Base-by-base conservation (phyloP, 768 basidiomycete species). In the Saitozyma podzolica region DNA sequence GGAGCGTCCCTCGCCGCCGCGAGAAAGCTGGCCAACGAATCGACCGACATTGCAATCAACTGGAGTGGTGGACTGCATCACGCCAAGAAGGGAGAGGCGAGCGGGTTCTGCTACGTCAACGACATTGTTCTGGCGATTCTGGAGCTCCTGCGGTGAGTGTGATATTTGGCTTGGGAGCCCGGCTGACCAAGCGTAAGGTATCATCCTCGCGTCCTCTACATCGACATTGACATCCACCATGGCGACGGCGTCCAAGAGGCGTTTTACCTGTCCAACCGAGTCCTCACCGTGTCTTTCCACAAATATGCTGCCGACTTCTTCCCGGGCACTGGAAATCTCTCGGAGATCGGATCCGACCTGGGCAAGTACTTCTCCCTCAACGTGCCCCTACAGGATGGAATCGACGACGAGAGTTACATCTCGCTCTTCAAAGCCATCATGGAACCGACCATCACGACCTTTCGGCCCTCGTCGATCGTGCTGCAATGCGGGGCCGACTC, bases 261-360 rank as follows among this genome's bases (percentile, higher is more conserved):
- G 0, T 98, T 99, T 80, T 99, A 95, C 80, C 89, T 95, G 69
- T 89, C 92, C 45, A 93, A 99, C 73, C 88, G 95, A n/a, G 95
- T 99, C 66, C 89, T 97, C 86, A 98, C 95, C 0, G 91, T 97
- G 13, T 97, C 95, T 0, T 99, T 99, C 81, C 95, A 99, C 83
- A 98, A 98, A 81, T 99, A 96, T 82, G 93, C 90, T 0, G 93
- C 92, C 59, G 92, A 95, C 73, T 99, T 99, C 83, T 99, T 99
- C 80, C 95, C 95, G 0, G 93, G 94, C 0, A 99, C 95, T 0
- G 95, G 95, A 14, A 93, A 93, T 79, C 84, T 97, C 9, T 90
- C 94, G 74, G 95, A 99, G 81, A 91, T 92, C 64, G 84, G 84
- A 5, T 66, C 73, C 0, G 91, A 92, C 13, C 83, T 84, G 17